A percentile compares a stretch with the other conserved stretches of the same genome.
These are phyloP conservation scores for slime mould (Dictyostelium discoideum) DNA, from an alignment of 78 protist genomes.

Conservation along the genomic window dicty_2.7 NC_007091.3:5099501-5100000, in stretches of 20 bases:
- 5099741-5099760: background rate
- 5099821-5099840: background rate
- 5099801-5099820: background rate
- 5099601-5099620: background rate
- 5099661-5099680: background rate
- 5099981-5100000: background rate
- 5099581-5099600: slow-evolving; percentile 5
- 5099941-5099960: background rate
- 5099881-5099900: background rate
- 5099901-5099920: background rate
- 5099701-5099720: background rate
- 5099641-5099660: background rate
- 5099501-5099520: no score
- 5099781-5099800: background rate
- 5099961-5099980: background rate
- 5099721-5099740: background rate
- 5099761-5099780: background rate
- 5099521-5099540: background rate
- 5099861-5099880: background rate
- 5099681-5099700: background rate
- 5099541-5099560: background rate
- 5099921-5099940: background rate
- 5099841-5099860: background rate
- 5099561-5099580: background rate
- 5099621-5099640: background rate